Base-by-base conservation (phyloP, 1,139 yeast genomes). In the Suhomyces coccinellae region DNA sequence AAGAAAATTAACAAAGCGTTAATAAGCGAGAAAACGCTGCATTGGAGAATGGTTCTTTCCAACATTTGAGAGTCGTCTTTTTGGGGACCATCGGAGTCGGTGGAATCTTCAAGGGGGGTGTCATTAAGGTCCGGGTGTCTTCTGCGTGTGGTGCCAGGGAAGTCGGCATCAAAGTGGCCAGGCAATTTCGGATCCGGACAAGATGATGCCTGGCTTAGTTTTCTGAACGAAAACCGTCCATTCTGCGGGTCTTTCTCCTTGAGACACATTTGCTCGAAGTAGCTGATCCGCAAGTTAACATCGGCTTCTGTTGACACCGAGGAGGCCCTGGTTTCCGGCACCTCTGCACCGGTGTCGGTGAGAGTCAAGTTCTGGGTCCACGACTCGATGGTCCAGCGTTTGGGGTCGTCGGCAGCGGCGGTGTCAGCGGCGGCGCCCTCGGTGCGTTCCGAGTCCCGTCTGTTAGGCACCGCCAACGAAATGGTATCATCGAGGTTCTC, bases 401-500 rank as follows among this genome's bases (percentile, higher is more conserved):
- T 39, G 6, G 36, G 11, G 5, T 35, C 43, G 14, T 29, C 43
- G 7, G 11, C 16, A 13, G 12, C 17, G 9, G 15, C 11, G 14
- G 33, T 38, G 7, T 9, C 16, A 13, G 12, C 17, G 9, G 15
- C 11, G 6, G 32, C 12, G 7, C 8, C n/a, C 24, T 36, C 35
- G 13, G 44, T 41, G 8, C 15, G 27, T 14, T 41, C 40, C 24
- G 41, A 36, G 30, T 41, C 44, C 22, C 44, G 33, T 33, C 41
- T 37, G 3, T 22, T 14, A 13, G 44, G 40, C 9, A 9, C 13
- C 9, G n/a, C 13, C 16, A 42, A 33, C 12, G 45, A 41, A 5
- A 45, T 32, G 36, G 48, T 45, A 28, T 45, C 48, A 14, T 41
- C 48, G 9, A 45, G 42, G 16, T 38, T 35, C 31, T 37, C 40